Conservation (phyloP, 495 filamentous ascomycete species). For the Durotheca rogersii region DNA sequence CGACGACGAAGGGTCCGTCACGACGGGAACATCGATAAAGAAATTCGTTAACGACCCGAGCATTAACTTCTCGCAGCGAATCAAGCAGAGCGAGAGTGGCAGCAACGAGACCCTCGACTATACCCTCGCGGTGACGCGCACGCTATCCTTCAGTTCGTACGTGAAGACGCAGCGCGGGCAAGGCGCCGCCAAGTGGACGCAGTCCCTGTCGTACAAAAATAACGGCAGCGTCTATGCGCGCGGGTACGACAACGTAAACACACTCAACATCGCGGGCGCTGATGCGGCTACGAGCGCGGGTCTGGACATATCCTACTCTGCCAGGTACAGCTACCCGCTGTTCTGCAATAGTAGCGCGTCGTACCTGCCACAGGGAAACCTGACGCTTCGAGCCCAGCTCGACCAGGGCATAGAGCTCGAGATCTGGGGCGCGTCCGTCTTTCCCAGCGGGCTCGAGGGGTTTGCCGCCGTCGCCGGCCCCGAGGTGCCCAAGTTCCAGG, state of each 20-base stretch:
- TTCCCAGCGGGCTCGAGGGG: conserved; percentile 58
- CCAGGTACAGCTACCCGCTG: conserved; percentile 65
- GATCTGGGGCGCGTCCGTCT: conserved; percentile 58
- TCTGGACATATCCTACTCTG: conserved; percentile 32
- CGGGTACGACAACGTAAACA: conserved; percentile 64
- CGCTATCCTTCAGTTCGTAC: conserved; percentile 54
- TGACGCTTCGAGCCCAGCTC: conserved; percentile 61
- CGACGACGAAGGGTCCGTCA: conserved; percentile 53
- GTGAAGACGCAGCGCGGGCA: conserved; percentile 53
- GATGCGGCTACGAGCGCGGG: conserved; percentile 52
- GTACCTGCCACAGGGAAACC: conserved; percentile 48
- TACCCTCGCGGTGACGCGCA: conserved; percentile 58
- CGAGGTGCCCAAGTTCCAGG: conserved; percentile 32
- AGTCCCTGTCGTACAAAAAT: conserved; percentile 61
- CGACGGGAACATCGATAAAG: conserved; percentile 49
- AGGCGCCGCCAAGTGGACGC: conserved; percentile 57
- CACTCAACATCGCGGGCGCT: conserved; percentile 59
- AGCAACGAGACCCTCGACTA: conserved; percentile 65
- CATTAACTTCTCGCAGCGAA: conserved; percentile 41
- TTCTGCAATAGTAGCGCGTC: conserved; percentile 57
- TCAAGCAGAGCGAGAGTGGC: conserved; percentile 51
- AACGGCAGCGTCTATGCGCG: conserved; percentile 55
- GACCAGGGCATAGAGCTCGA: conserved; percentile 58
- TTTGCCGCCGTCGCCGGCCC: conserved; percentile 31
- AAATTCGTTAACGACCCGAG: conserved; percentile 28